phyloP scores from a whole-genome alignment of 306 rosid species.

The Erythrophleum fordii region DNA sequence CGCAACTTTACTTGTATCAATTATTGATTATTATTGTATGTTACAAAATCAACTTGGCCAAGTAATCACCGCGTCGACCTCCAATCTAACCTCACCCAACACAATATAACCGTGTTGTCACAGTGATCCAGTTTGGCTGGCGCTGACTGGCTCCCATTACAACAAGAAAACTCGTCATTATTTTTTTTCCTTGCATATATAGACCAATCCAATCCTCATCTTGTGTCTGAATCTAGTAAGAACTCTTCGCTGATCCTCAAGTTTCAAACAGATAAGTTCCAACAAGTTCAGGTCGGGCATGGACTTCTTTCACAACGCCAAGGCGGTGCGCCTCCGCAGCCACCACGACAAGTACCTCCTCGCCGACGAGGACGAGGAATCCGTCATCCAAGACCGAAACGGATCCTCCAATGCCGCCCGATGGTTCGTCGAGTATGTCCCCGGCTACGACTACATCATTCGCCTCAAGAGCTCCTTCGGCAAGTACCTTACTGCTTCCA shows the following conservation, averaged over 20 bases:
- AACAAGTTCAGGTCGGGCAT: slow-evolving; percentile 59
- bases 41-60: neutral
- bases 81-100: no score
- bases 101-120: neutral
- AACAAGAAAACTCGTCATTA: no score
- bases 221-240: neutral
- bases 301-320: slow-evolving; percentile 78
- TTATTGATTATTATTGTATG: neutral
- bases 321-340: slow-evolving; percentile 84
- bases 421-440: slow-evolving; percentile 70
- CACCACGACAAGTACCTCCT: slow-evolving; percentile 76
- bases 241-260: neutral
- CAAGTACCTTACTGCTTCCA: slow-evolving; percentile 85
- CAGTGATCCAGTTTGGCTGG: slow-evolving; percentile 2
- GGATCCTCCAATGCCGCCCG: slow-evolving; percentile 71
- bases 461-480: slow-evolving; percentile 87
- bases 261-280: slow-evolving; percentile 41
- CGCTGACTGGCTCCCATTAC: slow-evolving; percentile 21
- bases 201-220: neutral
- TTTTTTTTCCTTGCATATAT: no score
- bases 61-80: neutral
- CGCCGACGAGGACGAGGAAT: slow-evolving; percentile 87
- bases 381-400: slow-evolving; percentile 67
- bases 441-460: slow-evolving; percentile 57
- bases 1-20: no score